Conservation (phyloP, 1,139 yeast species). For the Candida albicans region DNA sequence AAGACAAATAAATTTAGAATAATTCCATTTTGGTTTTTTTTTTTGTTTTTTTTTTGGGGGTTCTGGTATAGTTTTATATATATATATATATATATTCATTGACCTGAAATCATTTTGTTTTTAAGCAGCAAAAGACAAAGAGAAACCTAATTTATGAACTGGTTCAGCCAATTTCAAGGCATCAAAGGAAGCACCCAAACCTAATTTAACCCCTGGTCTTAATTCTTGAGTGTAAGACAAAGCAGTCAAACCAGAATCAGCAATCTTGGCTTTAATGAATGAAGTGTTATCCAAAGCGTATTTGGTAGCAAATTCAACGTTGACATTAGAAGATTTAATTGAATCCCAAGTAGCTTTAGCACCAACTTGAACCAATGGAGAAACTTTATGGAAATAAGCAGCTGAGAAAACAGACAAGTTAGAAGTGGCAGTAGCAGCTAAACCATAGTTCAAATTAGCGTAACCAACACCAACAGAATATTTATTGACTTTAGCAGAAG, state of each 20-base stretch:
- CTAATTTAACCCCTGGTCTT: conserved; percentile 96
- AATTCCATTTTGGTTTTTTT: conserved; percentile 4
- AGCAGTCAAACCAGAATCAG: conserved; percentile 95
- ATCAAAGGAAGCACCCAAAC: conserved; percentile 96
- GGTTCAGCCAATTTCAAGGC: conserved; percentile 95
- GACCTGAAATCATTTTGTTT: too few relatives aligned
- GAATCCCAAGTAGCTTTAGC: conserved; percentile 98
- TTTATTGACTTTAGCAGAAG: conserved; percentile 88
- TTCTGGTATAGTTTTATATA: too few relatives aligned
- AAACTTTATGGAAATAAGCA: conserved; percentile 95
- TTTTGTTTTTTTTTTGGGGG: conserved; percentile 1
- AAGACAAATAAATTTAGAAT: neutral
- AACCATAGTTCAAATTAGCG: conserved; percentile 83
- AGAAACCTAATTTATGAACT: conserved; percentile 97
- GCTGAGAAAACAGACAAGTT: conserved; percentile 91
- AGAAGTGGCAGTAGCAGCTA: conserved; percentile 86
- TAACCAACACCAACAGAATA: conserved; percentile 95
- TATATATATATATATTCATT: too few relatives aligned
- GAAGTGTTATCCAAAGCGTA: conserved; percentile 85
- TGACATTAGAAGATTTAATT: conserved; percentile 63
- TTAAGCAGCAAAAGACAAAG: conserved; percentile 88
- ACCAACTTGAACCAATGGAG: conserved; percentile 92
- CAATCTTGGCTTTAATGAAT: conserved; percentile 94
- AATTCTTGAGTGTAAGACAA: conserved; percentile 91
- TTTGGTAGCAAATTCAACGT: conserved; percentile 94